Conservation (phyloP, 1,284 basidiomycete genomes). For the Fomes fomentarius region DNA sequence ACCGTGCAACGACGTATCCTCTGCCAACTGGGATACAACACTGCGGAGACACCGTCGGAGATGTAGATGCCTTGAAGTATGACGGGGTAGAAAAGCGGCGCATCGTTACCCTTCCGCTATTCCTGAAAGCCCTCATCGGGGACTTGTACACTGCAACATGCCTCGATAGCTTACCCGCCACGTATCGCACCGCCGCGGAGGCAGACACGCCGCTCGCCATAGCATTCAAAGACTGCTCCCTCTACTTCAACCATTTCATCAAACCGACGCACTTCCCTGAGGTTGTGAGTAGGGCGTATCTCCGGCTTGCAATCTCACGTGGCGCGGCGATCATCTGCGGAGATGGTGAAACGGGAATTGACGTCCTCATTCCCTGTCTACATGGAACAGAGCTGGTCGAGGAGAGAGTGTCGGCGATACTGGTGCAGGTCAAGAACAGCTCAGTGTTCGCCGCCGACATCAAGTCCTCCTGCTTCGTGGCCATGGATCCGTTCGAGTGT, state of each 20-base stretch:
- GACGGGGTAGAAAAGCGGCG: not conserved
- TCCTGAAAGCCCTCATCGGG: conserved; percentile 2
- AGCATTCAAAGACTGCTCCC: conserved; percentile 22
- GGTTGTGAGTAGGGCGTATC: conserved; percentile 24
- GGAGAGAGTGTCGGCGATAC: conserved; percentile 26
- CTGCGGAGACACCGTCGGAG: no score
- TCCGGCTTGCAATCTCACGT: conserved; percentile 27
- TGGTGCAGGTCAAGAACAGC: conserved; percentile 35
- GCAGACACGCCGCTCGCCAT: conserved; percentile 1
- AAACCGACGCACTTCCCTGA: conserved; percentile 26
- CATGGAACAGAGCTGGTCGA: not conserved
- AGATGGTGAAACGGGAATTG: conserved; percentile 25
- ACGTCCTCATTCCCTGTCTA: conserved; percentile 23
- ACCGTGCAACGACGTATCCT: conserved; percentile 10
- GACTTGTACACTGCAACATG: not conserved
- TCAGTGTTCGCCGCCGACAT: not conserved
- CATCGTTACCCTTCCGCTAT: conserved; percentile 8
- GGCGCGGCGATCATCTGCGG: conserved; percentile 34
- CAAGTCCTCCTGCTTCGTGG: not conserved
- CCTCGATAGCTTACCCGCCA: not conserved
- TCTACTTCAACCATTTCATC: conserved; percentile 38
- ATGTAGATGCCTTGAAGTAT: not conserved
- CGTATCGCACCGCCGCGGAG: not conserved
- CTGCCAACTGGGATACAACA: not conserved
- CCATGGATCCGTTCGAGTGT: conserved; percentile 6